Conservation (phyloP, 495 filamentous ascomycete genomes). For the Beverwykella pulmonaria region DNA sequence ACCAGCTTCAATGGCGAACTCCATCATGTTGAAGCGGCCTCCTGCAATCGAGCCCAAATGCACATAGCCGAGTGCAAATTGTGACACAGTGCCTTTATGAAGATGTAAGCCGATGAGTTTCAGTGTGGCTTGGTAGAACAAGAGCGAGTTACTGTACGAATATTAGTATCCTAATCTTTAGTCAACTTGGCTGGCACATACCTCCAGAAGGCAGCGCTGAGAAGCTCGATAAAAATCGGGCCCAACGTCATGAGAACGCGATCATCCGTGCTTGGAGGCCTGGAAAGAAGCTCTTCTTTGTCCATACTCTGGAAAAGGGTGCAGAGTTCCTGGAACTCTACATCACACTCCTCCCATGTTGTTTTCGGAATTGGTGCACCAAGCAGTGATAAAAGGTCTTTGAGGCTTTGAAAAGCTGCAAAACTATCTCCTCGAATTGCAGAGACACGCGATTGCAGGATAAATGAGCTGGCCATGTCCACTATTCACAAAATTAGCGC, state of each 20-base stretch:
- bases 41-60: conserved; percentile 74
- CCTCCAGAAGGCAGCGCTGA: conserved; percentile 82
- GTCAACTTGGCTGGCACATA: not conserved
- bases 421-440: conserved; percentile 70
- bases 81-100: conserved; percentile 65
- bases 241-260: conserved; percentile 65
- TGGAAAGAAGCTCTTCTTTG: conserved; percentile 56
- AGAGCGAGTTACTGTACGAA: conserved; percentile 54
- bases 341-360: conserved; percentile 75
- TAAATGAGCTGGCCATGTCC: conserved; percentile 77
- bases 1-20: conserved; percentile 67
- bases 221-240: conserved; percentile 73
- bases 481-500: conserved; percentile 41
- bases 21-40: conserved; percentile 70
- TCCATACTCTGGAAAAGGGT: conserved; percentile 62
- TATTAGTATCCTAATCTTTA: not conserved
- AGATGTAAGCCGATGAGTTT: conserved; percentile 72
- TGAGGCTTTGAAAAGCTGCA: conserved; percentile 67
- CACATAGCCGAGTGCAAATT: conserved; percentile 75
- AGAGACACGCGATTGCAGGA: conserved; percentile 75
- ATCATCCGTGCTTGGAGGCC: conserved; percentile 54
- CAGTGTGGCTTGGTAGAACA: conserved; percentile 76
- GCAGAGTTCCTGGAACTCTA: conserved; percentile 64
- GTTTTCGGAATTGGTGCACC: conserved; percentile 65
- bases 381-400: conserved; percentile 67